phyloP scores from a whole-genome alignment of 2,329 filamentous ascomycete species.

The Hymenoscyphus fraxineus region DNA sequence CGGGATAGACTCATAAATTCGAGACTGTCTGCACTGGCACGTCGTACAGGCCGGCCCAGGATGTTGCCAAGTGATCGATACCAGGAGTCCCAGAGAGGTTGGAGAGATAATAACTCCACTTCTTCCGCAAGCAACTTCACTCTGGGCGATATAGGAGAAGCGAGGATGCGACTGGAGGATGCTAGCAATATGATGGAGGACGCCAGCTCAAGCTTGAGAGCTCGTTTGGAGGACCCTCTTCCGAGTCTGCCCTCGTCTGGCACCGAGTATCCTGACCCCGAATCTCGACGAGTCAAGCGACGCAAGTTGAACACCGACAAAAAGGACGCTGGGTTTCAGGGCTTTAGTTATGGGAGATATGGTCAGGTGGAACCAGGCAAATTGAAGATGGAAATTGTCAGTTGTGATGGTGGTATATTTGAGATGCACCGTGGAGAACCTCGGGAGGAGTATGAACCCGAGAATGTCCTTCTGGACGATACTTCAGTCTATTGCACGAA shows the following conservation, averaged over 20 bases:
- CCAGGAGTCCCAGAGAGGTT: conserved; percentile 29
- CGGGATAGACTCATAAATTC: conserved; percentile 1
- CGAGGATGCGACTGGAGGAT: conserved; percentile 26
- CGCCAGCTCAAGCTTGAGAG: conserved; percentile 27
- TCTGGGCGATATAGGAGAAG: conserved; percentile 23
- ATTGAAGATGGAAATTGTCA: conserved; percentile 81
- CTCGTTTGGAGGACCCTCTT: conserved; percentile 29
- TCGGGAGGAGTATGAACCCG: conserved; percentile 53
- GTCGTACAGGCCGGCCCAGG: conserved; percentile 24
- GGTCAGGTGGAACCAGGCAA: conserved; percentile 82
- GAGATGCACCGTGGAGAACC: conserved; percentile 51
- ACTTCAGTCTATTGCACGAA: conserved; percentile 86
- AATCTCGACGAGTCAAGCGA: conserved; percentile 58
- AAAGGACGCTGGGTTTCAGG: conserved; percentile 43
- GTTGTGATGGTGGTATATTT: conserved; percentile 78
- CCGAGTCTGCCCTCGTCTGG: conserved; percentile 19
- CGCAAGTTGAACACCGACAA: conserved; percentile 67
- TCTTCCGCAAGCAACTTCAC: conserved; percentile 12
- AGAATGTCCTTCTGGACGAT: conserved; percentile 82
- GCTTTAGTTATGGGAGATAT: conserved; percentile 77
- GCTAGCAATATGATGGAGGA: conserved; percentile 28
- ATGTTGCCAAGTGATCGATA: conserved; percentile 29
- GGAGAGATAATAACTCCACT: conserved; percentile 16
- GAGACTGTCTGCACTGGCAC: conserved; percentile 13
- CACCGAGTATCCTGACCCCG: conserved; percentile 36